Base-by-base conservation (phyloP, 352 stramenopile species). In the Phytopythium oedochilum region DNA sequence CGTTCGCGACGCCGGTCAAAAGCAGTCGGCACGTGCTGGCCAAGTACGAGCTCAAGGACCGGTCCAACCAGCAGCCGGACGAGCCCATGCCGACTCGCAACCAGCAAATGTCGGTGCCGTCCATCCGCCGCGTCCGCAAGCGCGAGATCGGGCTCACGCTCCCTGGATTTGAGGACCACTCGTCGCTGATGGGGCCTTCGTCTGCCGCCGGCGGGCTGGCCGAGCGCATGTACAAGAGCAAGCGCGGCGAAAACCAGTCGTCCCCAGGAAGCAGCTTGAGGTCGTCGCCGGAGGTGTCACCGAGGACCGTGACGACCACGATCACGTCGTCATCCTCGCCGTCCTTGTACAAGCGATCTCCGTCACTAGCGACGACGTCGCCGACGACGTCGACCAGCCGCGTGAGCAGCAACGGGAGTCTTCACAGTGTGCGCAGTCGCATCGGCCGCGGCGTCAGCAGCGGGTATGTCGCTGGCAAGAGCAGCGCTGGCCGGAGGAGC, bases 301-400 rank as follows among this genome's bases (percentile, higher is more conserved):
- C 29, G 17, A 29, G 46, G 17, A 53, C 73, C 15, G 60, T 73
- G 28, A 56, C 70, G 7, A 65, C 70, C 6, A 86, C 74, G 39
- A 85, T 74, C 7, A 75, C 78, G 20, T 86, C 80, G 32, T 70
- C 73, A 0, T 88, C 79, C 20, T 78, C 75, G 0, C 78, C 75
- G 0, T 74, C 79, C 32, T 65, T 78, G 28, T 75, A 71, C 28
- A 70, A 68, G 32, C 62, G 69, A 3, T 17, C 63, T 0, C 62
- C 57, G 28, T 75, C 67, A 17, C 60, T 72, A 0, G 63, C 62
- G 7, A 68, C 64, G 5, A 70, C 61, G 12, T 55, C 58, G 0
- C 52, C 54, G 5, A 63, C 57, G 1, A 64, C 60, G 1, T 70
- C 63, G 12, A 69, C 60, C 44, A 71, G 43, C 1, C 58, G 61